Conservation (phyloP, 2,329 filamentous ascomycete genomes). For the Diplodia intermedia region DNA sequence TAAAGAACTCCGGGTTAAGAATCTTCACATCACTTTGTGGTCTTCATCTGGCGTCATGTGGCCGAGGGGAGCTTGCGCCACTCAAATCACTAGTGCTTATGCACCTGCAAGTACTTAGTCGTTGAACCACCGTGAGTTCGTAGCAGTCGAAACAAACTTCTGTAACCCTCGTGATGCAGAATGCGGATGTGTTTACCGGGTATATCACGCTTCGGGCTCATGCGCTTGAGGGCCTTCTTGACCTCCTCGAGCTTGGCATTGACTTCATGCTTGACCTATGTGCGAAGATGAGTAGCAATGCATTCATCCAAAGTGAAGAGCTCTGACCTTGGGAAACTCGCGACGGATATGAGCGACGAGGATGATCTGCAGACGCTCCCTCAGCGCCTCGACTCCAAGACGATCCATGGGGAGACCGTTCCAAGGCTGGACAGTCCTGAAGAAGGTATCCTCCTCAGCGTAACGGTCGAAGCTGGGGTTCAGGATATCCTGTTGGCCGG, state of each 20-base stretch:
- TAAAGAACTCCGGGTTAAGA: not conserved
- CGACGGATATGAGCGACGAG: conserved; percentile 52
- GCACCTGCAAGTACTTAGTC: not conserved
- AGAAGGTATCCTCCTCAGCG: conserved; percentile 47
- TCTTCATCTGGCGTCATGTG: not conserved
- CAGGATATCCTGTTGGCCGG: conserved; percentile 38
- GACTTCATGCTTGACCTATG: conserved; percentile 46
- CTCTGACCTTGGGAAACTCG: conserved; percentile 54
- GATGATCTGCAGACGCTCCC: conserved; percentile 50
- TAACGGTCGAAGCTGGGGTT: conserved; percentile 40
- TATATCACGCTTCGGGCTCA: conserved; percentile 48
- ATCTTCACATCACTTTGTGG: not conserved
- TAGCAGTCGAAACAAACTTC: too few species aligned
- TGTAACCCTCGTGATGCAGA: too few species aligned
- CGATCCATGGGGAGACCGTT: conserved; percentile 46
- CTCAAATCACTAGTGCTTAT: not conserved
- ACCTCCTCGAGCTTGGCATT: conserved; percentile 40
- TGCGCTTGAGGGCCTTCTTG: conserved; percentile 38
- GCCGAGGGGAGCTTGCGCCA: not conserved
- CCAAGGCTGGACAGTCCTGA: conserved; percentile 46
- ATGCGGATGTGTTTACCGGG: conserved; percentile 39
- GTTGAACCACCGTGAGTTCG: not conserved
- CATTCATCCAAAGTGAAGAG: not conserved
- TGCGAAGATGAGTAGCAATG: conserved; percentile 38
- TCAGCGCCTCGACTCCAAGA: conserved; percentile 53